phyloP scores from a whole-genome alignment of 2,329 filamentous ascomycete species.

The Hymenotorrendiella dingleyae region DNA sequence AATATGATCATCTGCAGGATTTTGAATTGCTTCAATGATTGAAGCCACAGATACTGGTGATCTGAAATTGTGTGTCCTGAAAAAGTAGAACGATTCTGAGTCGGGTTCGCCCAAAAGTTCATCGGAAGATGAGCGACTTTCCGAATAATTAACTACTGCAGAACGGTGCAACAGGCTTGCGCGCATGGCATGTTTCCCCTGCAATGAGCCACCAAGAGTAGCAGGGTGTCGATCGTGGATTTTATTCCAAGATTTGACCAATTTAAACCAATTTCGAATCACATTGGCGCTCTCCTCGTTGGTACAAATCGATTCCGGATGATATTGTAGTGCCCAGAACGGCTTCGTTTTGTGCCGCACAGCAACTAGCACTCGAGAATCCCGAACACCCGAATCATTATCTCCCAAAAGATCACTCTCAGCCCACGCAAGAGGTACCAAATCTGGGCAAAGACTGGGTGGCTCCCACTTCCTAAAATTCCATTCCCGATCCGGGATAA shows the following conservation, averaged over 20 bases:
- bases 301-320: slow-evolving; percentile 66
- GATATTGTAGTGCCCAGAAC: slow-evolving; percentile 65
- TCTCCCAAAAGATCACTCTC: slow-evolving; percentile 19
- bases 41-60: slow-evolving; percentile 44
- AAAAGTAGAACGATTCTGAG: slow-evolving; percentile 33
- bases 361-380: slow-evolving; percentile 50
- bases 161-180: slow-evolving; percentile 24
- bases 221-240: slow-evolving; percentile 6
- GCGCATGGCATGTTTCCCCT: slow-evolving; percentile 20
- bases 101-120: slow-evolving; percentile 13
- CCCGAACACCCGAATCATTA: slow-evolving; percentile 26
- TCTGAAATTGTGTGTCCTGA: slow-evolving; percentile 39
- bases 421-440: slow-evolving; percentile 32
- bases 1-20: slow-evolving; percentile 39
- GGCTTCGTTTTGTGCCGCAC: slow-evolving; percentile 52
- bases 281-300: slow-evolving; percentile 47
- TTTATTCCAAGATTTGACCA: slow-evolving; percentile 42
- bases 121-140: slow-evolving; percentile 5
- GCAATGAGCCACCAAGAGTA: slow-evolving; percentile 7
- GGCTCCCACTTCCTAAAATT: slow-evolving; percentile 22
- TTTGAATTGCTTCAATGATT: slow-evolving; percentile 41
- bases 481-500: slow-evolving; percentile 15
- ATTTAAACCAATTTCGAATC: slow-evolving; percentile 57
- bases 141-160: slow-evolving; percentile 5
- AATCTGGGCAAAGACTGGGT: slow-evolving; percentile 16